Evolutionary conservation across 257 asterid species (phyloP).

Genomic region (Mitragyna speciosa): DNA sequence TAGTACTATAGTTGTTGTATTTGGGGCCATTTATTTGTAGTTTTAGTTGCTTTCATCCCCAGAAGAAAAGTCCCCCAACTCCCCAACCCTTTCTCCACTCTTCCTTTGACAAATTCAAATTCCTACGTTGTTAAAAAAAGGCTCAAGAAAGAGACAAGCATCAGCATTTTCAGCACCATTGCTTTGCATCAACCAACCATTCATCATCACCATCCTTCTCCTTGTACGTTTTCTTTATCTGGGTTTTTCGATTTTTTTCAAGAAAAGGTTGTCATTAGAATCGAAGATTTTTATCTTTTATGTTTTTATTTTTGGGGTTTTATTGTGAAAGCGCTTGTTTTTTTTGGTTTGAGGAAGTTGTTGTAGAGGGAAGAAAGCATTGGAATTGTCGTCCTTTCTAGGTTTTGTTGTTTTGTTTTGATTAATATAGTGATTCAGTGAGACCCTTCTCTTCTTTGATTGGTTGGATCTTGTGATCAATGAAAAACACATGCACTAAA

Average conservation of each 20-base stretch:
- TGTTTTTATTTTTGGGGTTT: too few species aligned
- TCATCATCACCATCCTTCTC: neutral
- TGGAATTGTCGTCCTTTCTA: neutral
- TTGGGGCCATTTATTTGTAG: too few species aligned
- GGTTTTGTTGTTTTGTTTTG: neutral
- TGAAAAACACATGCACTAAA: neutral
- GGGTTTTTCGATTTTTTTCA: neutral
- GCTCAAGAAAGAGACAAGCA: neutral
- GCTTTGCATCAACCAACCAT: neutral
- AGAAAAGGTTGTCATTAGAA: neutral
- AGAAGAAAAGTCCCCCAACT: too few species aligned
- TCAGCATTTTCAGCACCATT: neutral
- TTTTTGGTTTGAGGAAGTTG: too few species aligned
- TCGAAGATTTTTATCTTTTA: too few species aligned
- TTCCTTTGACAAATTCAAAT: conserved; percentile 4
- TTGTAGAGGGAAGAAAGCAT: neutral
- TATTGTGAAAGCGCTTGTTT: neutral
- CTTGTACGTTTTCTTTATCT: neutral
- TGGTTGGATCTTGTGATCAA: conserved; percentile 13
- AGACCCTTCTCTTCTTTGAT: neutral
- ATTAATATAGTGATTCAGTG: neutral
- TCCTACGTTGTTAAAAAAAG: neutral
- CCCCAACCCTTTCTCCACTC: too few species aligned
- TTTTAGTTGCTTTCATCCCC: neutral
- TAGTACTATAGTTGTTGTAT: too few species aligned